Percentiles rank a stretch among this genome's conserved stretches.
Evolutionary conservation across 2,329 filamentous ascomycete species (phyloP).

Genomic region (Colletotrichum neosansevieriae): DNA sequence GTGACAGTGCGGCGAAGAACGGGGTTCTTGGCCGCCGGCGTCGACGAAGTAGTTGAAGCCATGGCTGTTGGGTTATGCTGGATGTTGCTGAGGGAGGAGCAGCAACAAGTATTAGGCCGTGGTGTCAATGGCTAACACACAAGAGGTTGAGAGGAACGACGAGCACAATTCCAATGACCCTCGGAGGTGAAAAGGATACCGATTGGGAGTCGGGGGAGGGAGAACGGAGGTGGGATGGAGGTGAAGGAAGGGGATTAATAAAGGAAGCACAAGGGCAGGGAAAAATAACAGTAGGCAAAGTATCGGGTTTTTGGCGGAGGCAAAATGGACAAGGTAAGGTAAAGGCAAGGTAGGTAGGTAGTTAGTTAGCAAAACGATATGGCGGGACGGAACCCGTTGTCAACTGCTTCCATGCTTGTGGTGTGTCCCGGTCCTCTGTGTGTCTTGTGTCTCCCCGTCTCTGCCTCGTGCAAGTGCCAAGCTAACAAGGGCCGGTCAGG

Average conservation of each 20-base stretch:
- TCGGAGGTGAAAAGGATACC: slow-evolving; percentile 26
- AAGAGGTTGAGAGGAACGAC: slow-evolving; percentile 18
- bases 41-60: slow-evolving; percentile 60
- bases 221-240: neutral
- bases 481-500: slow-evolving; percentile 20
- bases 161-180: slow-evolving; percentile 36
- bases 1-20: slow-evolving; percentile 62
- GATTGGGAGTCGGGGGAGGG: slow-evolving; percentile 13
- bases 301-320: slow-evolving; percentile 31
- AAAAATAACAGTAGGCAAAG: neutral
- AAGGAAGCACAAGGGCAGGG: slow-evolving; percentile 26
- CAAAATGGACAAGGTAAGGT: neutral
- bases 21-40: slow-evolving; percentile 56
- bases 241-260: slow-evolving; percentile 31
- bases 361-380: slow-evolving; percentile 28
- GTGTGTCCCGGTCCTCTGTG: no score
- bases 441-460: neutral
- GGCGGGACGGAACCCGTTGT: slow-evolving; percentile 35
- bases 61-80: slow-evolving; percentile 49
- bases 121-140: slow-evolving; percentile 24
- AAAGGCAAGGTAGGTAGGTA: neutral
- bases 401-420: slow-evolving; percentile 1
- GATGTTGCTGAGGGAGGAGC: slow-evolving; percentile 9
- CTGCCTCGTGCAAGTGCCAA: slow-evolving; percentile 18
- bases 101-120: slow-evolving; percentile 4